A percentile compares a stretch with the other conserved stretches of the same genome.
These are phyloP conservation scores for Xylaria hypoxylon DNA, from an alignment of 2,329 filamentous ascomycete genomes.

Conservation along the genomic window DNA sequence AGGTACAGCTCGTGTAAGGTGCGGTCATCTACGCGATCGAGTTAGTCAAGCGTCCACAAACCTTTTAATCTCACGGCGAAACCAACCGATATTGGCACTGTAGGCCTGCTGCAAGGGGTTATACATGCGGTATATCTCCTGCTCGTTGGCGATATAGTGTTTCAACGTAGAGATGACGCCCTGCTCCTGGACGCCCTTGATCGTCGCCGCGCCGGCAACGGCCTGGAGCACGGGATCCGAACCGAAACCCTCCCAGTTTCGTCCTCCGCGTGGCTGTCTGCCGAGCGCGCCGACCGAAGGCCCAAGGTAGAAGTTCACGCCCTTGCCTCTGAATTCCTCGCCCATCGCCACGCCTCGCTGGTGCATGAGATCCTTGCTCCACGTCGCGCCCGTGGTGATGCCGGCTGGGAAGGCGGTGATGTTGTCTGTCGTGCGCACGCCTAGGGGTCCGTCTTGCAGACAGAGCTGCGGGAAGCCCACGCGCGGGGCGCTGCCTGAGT, in stretches of 20 bases:
- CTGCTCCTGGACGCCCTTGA: constrained; percentile 67
- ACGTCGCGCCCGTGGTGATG: constrained; percentile 81
- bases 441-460: constrained; percentile 77
- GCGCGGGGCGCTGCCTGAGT: constrained; percentile 76
- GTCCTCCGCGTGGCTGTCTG: constrained; percentile 76
- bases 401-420: constrained; percentile 82
- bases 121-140: constrained; percentile 66
- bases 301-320: constrained; percentile 76
- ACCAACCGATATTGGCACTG: constrained; percentile 74
- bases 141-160: constrained; percentile 67
- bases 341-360: constrained; percentile 75
- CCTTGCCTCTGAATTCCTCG: constrained; percentile 78
- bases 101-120: constrained; percentile 64
- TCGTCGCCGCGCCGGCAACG: constrained; percentile 61
- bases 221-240: constrained; percentile 74
- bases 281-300: constrained; percentile 78
- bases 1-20: constrained; percentile 77
- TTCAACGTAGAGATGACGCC: constrained; percentile 69
- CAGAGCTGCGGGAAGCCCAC: constrained; percentile 79
- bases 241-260: constrained; percentile 82
- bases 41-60: constrained; percentile 28
- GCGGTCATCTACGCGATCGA: constrained; percentile 46
- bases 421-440: constrained; percentile 78
- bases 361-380: constrained; percentile 78
- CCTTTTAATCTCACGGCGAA: background rate